A percentile compares a stretch with the other conserved stretches of the same genome.
Conservation (phyloP, 352 stramenopile species). For the Phytophthora ramorum region DNA sequence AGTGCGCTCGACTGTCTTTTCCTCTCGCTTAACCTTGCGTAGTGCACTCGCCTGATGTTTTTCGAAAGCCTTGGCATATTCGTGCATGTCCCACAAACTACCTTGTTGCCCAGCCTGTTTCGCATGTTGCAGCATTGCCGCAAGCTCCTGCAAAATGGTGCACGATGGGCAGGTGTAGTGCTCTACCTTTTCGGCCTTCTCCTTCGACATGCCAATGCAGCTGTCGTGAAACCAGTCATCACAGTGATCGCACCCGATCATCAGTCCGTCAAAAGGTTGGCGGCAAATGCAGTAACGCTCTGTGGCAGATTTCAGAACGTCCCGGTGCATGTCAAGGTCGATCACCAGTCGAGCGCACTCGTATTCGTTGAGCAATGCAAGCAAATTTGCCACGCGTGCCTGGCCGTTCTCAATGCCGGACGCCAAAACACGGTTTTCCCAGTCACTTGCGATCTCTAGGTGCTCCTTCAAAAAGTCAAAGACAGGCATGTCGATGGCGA, state of each 20-base stretch:
- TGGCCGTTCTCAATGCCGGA: slow-evolving; percentile 85
- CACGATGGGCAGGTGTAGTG: slow-evolving; percentile 96
- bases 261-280: slow-evolving; percentile 90
- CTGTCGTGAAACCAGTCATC: slow-evolving; percentile 93
- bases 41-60: slow-evolving; percentile 78
- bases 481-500: slow-evolving; percentile 74
- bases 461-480: slow-evolving; percentile 87
- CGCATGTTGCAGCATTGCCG: slow-evolving; percentile 53
- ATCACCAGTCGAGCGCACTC: slow-evolving; percentile 78
- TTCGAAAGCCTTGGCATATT: slow-evolving; percentile 86
- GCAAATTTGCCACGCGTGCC: slow-evolving; percentile 72
- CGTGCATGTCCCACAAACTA: slow-evolving; percentile 84
- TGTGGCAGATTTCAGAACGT: slow-evolving; percentile 92
- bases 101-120: slow-evolving; percentile 60
- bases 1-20: slow-evolving; percentile 83
- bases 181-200: slow-evolving; percentile 95
- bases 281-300: slow-evolving; percentile 92
- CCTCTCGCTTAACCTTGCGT: slow-evolving; percentile 85
- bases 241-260: slow-evolving; percentile 90
- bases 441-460: slow-evolving; percentile 77
- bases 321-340: slow-evolving; percentile 88
- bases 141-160: slow-evolving; percentile 90
- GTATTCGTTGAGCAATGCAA: slow-evolving; percentile 84
- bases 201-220: slow-evolving; percentile 91
- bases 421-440: slow-evolving; percentile 76